Percentiles rank a stretch among this genome's conserved stretches.
phyloP scores from a whole-genome alignment of 2,329 filamentous ascomycete species.

The Monosporascus cannonballus region DNA sequence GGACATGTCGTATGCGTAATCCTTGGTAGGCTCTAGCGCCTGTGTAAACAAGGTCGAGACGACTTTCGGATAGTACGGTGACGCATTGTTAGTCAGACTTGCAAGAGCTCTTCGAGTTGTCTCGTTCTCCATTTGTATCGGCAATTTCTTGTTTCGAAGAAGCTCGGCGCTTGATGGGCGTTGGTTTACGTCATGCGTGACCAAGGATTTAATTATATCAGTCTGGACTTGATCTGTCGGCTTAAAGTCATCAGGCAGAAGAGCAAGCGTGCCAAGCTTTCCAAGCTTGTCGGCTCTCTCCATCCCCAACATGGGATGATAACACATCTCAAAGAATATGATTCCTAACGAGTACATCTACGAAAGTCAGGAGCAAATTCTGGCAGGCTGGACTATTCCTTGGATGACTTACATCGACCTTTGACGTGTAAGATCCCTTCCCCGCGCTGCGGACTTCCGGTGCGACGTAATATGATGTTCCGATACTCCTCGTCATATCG shows the following conservation, averaged over 20 bases:
- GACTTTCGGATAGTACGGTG: conserved; percentile 85
- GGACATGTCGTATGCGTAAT: conserved; percentile 71
- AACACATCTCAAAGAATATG: conserved; percentile 99
- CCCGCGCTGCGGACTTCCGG: conserved; percentile 79
- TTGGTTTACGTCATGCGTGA: conserved; percentile 76
- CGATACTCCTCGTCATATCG: conserved; percentile 66
- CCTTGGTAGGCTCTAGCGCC: conserved; percentile 71
- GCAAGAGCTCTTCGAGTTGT: conserved; percentile 78
- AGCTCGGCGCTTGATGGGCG: conserved; percentile 79
- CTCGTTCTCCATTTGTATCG: conserved; percentile 88
- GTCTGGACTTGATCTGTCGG: conserved; percentile 65
- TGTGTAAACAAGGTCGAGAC: conserved; percentile 77
- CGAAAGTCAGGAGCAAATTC: conserved; percentile 5
- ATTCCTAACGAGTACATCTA: conserved; percentile 95
- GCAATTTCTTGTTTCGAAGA: conserved; percentile 78
- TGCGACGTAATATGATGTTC: conserved; percentile 86
- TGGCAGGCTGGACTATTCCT: conserved; percentile 1
- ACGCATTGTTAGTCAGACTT: conserved; percentile 73
- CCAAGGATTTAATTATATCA: conserved; percentile 70
- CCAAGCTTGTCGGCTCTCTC: conserved; percentile 60
- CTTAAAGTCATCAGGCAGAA: conserved; percentile 68
- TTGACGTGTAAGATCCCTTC: conserved; percentile 76
- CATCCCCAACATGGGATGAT: conserved; percentile 55
- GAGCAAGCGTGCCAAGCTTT: conserved; percentile 58
- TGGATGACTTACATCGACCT: conserved; percentile 67